A percentile compares a stretch with the other conserved stretches of the same genome.
Conservation (phyloP, 106 monocot genomes). For the Posidonia australis region DNA sequence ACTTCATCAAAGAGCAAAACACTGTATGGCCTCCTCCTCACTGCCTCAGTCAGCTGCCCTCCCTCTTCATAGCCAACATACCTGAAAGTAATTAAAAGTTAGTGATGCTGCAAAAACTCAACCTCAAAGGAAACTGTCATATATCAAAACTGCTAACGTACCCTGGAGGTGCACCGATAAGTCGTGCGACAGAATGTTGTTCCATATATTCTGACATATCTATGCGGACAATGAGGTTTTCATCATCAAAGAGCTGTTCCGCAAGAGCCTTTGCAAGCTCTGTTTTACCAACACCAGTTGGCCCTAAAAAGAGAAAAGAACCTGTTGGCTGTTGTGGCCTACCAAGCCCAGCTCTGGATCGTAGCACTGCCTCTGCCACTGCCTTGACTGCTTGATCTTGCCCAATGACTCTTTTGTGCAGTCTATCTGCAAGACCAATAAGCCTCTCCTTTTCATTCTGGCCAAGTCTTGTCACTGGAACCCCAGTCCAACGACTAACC, state of each 20-base stretch:
- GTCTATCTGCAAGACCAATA: slow-evolving; percentile 57
- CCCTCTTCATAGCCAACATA: slow-evolving; percentile 79
- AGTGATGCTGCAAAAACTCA: neutral
- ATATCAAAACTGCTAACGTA: slow-evolving; percentile 8
- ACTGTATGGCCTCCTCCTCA: slow-evolving; percentile 55
- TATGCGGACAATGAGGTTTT: slow-evolving; percentile 63
- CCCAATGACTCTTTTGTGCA: slow-evolving; percentile 82
- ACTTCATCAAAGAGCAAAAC: slow-evolving; percentile 70
- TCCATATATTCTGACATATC: slow-evolving; percentile 99
- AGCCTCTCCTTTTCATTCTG: slow-evolving; percentile 89
- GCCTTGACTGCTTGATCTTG: slow-evolving; percentile 76
- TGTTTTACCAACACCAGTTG: slow-evolving; percentile 88
- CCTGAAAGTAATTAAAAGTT: slow-evolving; percentile 11
- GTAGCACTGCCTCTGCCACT: slow-evolving; percentile 80
- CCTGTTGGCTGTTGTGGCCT: slow-evolving; percentile 91
- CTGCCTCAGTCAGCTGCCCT: slow-evolving; percentile 56
- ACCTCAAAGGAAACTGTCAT: too few species aligned
- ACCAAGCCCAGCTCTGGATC: slow-evolving; percentile 78
- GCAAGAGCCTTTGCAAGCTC: slow-evolving; percentile 97
- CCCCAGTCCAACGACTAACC: slow-evolving; percentile 84
- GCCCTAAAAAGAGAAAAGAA: slow-evolving; percentile 82
- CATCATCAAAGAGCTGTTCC: slow-evolving; percentile 82
- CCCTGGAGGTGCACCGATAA: slow-evolving; percentile 94
- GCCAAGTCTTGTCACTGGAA: slow-evolving; percentile 88
- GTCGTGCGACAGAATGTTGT: slow-evolving; percentile 78